phyloP scores from a whole-genome alignment of 1,139 yeast species.

The Candida sp. region DNA sequence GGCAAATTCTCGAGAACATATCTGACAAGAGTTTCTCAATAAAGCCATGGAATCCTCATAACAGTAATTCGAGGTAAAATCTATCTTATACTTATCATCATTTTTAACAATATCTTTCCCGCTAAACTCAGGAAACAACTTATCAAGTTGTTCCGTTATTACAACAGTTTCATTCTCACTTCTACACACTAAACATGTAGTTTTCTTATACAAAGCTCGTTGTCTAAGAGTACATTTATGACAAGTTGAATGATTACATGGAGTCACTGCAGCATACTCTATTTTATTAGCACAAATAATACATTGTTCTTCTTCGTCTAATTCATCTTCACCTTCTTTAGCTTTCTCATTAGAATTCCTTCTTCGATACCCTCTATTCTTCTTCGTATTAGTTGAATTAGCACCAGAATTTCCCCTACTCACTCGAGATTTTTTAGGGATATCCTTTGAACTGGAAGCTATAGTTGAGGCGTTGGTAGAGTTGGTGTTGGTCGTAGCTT shows the following conservation, averaged over 20 bases:
- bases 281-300: slow-evolving; percentile 81
- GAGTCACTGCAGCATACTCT: slow-evolving; percentile 61
- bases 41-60: slow-evolving; percentile 45
- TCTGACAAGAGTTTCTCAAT: slow-evolving; percentile 57
- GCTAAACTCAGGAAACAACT: slow-evolving; percentile 36
- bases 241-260: slow-evolving; percentile 86
- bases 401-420: slow-evolving; percentile 12
- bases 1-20: slow-evolving; percentile 48
- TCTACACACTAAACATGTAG: slow-evolving; percentile 78
- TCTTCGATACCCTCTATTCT: slow-evolving; percentile 3
- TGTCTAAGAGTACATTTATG: slow-evolving; percentile 81
- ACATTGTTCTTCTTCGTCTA: slow-evolving; percentile 47
- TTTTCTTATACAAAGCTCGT: slow-evolving; percentile 73
- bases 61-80: slow-evolving; percentile 47
- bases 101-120: slow-evolving; percentile 24
- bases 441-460: not conserved
- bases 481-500: not conserved
- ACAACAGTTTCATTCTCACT: slow-evolving; percentile 60
- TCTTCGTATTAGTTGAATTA: slow-evolving; percentile 7
- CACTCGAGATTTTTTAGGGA: slow-evolving; percentile 16
- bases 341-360: slow-evolving; percentile 5
- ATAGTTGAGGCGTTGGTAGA: not conserved
- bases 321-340: slow-evolving; percentile 21
- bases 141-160: slow-evolving; percentile 45
- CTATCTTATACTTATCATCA: slow-evolving; percentile 46